Base-by-base conservation (phyloP, 2,329 filamentous ascomycete species). In the Trichoderma sp. region DNA sequence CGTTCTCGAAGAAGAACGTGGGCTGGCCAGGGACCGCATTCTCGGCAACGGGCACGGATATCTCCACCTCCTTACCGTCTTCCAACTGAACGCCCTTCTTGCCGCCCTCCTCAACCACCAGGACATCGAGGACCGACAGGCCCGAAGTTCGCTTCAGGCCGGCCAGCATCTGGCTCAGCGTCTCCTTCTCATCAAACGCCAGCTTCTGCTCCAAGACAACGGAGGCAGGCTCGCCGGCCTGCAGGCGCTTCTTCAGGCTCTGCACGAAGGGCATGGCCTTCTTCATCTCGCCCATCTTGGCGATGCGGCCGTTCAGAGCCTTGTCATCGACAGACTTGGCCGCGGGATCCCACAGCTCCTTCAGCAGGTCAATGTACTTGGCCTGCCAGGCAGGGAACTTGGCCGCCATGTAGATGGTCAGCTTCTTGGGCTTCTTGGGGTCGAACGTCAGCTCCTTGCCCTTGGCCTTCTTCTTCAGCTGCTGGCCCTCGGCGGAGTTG, bases 241-340 rank as follows among this genome's bases (percentile, higher is more conserved):
- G 88, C 74, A 99, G 89, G 71, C 94, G 91, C 84, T 91, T 94
- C 92, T 98, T 98, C 76, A 98, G 87, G 7, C 84, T 86, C 86
- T 98, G 95, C 67, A 98, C 92, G 82, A 98, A 98, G 0, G 97
- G 97, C 96, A 98, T 98, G 3, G 95, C 96, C 86, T 97, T 97
- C 91, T 98, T 99, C 89, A 95, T 95, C 85, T 97, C 94, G 60
- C 91, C 92, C 81, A 95, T 88, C 88, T 97, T 97, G 79, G 91
- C 91, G 75, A 98, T 92, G 81, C 92, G 90, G 79, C 91, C 92
- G 80, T 92, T 94, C 64, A 98, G 87, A 75, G 91, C 91, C 87
- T 97, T 97, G 83, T 97, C 94, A 81, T 97, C 92, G 78, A 93
- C 85, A 11, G 87, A 86, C 78, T 93, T 87, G 78, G 86, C 90